Conservation (phyloP, 495 filamentous ascomycete species). For the Recurvomyces mirabilis region DNA sequence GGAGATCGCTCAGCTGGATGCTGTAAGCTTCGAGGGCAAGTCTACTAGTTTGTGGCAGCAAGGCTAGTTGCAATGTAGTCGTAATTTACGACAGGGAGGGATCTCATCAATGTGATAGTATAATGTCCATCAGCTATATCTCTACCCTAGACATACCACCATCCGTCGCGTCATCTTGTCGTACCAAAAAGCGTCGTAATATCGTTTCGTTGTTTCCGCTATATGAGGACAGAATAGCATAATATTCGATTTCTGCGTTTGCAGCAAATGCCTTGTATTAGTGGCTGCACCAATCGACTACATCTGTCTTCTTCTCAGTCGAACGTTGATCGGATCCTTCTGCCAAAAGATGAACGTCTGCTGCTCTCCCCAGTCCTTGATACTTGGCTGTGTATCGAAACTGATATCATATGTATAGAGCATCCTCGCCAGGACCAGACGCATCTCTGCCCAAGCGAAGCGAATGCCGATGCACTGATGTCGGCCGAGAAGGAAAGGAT, state of each 20-base stretch:
- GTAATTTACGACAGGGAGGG: background rate
- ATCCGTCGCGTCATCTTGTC: no score
- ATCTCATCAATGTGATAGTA: no score
- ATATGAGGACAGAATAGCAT: no score
- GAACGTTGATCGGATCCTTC: background rate
- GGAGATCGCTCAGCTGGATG: slow-evolving; percentile 20
- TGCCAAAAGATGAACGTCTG: slow-evolving; percentile 7
- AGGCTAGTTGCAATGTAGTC: slow-evolving; percentile 5
- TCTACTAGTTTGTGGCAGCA: slow-evolving; percentile 15
- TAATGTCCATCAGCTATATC: no score
- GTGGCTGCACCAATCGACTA: no score
- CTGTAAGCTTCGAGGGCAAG: slow-evolving; percentile 19
- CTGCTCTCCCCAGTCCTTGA: slow-evolving; percentile 4
- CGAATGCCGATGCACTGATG: slow-evolving; percentile 17
- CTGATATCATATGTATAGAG: slow-evolving; percentile 27
- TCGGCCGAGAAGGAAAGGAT: slow-evolving; percentile 28
- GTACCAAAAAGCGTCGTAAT: no score
- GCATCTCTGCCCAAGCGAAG: slow-evolving; percentile 24
- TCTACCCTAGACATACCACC: no score
- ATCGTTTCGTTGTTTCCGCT: no score
- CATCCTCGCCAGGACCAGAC: slow-evolving; percentile 21
- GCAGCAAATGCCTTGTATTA: no score
- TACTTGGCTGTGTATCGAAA: background rate
- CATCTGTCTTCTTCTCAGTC: background rate
- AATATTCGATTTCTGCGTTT: background rate